Evolutionary conservation across 2,329 filamentous ascomycete genomes (phyloP).

Genomic region (Ophiostoma australiae): DNA sequence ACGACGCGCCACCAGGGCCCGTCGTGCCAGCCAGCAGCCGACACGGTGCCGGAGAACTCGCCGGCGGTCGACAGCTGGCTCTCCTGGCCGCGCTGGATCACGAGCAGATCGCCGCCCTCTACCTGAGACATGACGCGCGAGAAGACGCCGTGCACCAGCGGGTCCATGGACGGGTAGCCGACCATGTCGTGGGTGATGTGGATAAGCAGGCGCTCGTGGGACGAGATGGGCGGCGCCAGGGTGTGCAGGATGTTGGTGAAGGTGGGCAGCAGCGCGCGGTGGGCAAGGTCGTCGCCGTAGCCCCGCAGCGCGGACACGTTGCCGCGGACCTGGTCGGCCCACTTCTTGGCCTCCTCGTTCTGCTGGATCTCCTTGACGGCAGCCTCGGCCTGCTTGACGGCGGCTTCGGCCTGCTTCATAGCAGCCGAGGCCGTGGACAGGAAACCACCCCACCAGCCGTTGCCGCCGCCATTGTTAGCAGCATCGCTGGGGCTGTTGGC

Average conservation of each 20-base stretch:
- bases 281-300: conserved; percentile 80
- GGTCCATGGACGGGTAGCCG: conserved; percentile 90
- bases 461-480: conserved; percentile 33
- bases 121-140: conserved; percentile 98
- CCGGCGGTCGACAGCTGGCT: conserved; percentile 47
- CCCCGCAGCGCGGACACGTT: conserved; percentile 76
- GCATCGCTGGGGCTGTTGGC: conserved; percentile 26
- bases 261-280: conserved; percentile 75
- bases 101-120: conserved; percentile 89
- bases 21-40: conserved; percentile 70
- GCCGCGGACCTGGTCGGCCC: conserved; percentile 88
- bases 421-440: conserved; percentile 78
- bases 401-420: conserved; percentile 61
- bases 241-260: conserved; percentile 94
- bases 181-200: conserved; percentile 95
- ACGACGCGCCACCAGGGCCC: conserved; percentile 91
- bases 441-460: conserved; percentile 85
- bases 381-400: conserved; percentile 86
- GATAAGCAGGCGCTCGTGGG: conserved; percentile 93
- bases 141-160: conserved; percentile 86
- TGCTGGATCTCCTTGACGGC: conserved; percentile 92
- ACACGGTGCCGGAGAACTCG: conserved; percentile 32
- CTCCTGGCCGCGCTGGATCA: conserved; percentile 89
- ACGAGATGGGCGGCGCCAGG: conserved; percentile 90
- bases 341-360: conserved; percentile 93